Base-by-base conservation (phyloP, 768 basidiomycete species). In the Rhodotorula paludigena region DNA sequence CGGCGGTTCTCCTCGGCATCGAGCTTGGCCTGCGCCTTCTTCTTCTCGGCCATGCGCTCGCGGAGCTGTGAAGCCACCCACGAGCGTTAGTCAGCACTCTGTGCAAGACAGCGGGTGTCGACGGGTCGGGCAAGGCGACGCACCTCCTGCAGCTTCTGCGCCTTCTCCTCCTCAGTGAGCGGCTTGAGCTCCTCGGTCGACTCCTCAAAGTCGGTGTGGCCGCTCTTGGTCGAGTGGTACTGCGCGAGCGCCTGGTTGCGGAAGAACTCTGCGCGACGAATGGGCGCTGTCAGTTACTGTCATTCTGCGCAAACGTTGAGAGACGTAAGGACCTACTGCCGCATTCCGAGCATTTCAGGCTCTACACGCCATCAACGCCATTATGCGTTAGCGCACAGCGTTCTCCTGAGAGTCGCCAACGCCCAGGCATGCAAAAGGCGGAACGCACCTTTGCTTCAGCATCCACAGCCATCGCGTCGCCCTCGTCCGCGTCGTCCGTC, bases 181-280 rank as follows among this genome's bases (percentile, higher is more conserved):
- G 94, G 92, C 77, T 91, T 92, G 78, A 97, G 85, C 90, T 97
- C 94, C 75, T 98, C 92, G 0, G 86, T 89, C 3, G 89, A 92
- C 76, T 97, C 94, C 77, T 96, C 93, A 70, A 97, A 98, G 72
- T 92, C 87, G 78, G 91, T 87, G 77, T 99, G 94, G 0, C 94
- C 94, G 72, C 86, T 89, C 81, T 92, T 68, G 30, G 66, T 65
- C n/a, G 63, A 63, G 63, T 68, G 71, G 60, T 57, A 72, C 36
- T 63, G 56, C 3, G 69, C 93, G 23, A 94, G 81, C 5, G 89
- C 89, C 0, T 89, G 87, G 73, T 90, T 92, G 75, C 81, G 81
- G 82, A 96, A 96, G 32, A 85, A 82, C 80, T 96, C 96, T 65
- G 54, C 48, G 33, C 11, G 25, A 23, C 25, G 38, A 14, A 8